Percentiles rank a stretch among this genome's conserved stretches.
Conservation (phyloP, 345 rosid genomes). For the Murraya paniculata region DNA sequence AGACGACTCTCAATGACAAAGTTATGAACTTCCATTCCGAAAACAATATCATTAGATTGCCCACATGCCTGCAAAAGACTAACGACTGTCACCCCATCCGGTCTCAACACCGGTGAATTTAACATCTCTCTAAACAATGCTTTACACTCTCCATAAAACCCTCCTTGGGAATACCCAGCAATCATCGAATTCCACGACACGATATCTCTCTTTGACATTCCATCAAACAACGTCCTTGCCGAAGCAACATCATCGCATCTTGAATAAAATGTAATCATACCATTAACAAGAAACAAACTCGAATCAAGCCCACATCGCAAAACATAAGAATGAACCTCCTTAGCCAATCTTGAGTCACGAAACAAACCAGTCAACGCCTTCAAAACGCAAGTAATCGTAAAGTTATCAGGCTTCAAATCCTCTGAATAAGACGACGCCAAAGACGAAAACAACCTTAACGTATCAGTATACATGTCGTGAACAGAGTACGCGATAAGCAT, state of each 20-base stretch:
- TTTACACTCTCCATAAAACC: conserved; percentile 65
- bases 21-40: conserved; percentile 72
- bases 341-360: conserved; percentile 37
- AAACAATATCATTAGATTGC: conserved; percentile 61
- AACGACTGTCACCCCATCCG: conserved; percentile 58
- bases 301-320: conserved; percentile 45
- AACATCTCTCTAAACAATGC: conserved; percentile 58
- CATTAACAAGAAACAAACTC: conserved; percentile 61
- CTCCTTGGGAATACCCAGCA: conserved; percentile 74
- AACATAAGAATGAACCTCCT: conserved; percentile 59
- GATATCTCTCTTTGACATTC: conserved; percentile 58
- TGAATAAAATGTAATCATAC: conserved; percentile 59
- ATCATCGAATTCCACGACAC: conserved; percentile 91
- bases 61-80: conserved; percentile 79
- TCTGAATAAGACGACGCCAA: conserved; percentile 27
- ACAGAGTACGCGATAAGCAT: conserved; percentile 61
- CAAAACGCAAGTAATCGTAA: conserved; percentile 58
- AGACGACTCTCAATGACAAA: conserved; percentile 38
- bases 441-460: conserved; percentile 47
- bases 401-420: conserved; percentile 42
- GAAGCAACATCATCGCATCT: conserved; percentile 41
- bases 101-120: conserved; percentile 36
- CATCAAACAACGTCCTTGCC: conserved; percentile 62
- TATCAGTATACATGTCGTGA: conserved; percentile 47
- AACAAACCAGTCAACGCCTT: conserved; percentile 50